These are phyloP conservation scores for Clavispora phyllophila DNA, from an alignment of 805 yeast species.

Conservation along the genomic window DNA sequence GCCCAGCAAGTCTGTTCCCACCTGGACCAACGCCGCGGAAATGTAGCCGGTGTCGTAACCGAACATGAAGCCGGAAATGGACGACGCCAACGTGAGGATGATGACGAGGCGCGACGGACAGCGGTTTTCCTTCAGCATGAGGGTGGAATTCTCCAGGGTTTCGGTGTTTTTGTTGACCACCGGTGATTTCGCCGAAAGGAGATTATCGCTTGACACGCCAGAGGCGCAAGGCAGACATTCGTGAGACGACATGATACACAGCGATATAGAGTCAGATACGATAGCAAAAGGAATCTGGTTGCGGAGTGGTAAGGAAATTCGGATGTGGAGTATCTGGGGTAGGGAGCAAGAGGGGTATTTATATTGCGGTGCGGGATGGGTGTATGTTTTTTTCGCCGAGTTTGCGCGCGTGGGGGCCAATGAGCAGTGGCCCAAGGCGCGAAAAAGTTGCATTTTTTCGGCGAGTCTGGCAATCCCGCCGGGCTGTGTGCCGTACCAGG, in stretches of 20 bases:
- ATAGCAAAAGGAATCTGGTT: no score
- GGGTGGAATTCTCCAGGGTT: slow-evolving; percentile 1
- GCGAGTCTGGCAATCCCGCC: no score
- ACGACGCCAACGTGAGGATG: slow-evolving; percentile 66
- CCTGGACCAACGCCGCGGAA: slow-evolving; percentile 84
- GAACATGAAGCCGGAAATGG: slow-evolving; percentile 93
- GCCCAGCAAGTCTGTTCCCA: slow-evolving; percentile 62
- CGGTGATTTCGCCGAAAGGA: not conserved
- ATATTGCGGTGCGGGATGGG: no score
- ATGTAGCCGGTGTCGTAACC: slow-evolving; percentile 98
- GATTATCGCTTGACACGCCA: slow-evolving; percentile 5
- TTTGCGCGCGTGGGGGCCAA: no score
- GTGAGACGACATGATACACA: not conserved
- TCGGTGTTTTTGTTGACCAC: slow-evolving; percentile 1
- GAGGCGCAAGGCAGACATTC: slow-evolving; percentile 3
- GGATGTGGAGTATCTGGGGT: no score
- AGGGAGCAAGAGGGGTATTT: no score
- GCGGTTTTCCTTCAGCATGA: slow-evolving; percentile 5
- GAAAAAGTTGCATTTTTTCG: no score
- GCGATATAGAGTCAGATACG: no score
- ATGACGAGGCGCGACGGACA: slow-evolving; percentile 51
- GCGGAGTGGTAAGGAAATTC: no score
- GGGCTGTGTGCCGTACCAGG: no score
- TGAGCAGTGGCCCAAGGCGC: no score
- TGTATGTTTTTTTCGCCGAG: no score